phyloP scores from a whole-genome alignment of 1,139 yeast species.

The Pichia sp. region DNA sequence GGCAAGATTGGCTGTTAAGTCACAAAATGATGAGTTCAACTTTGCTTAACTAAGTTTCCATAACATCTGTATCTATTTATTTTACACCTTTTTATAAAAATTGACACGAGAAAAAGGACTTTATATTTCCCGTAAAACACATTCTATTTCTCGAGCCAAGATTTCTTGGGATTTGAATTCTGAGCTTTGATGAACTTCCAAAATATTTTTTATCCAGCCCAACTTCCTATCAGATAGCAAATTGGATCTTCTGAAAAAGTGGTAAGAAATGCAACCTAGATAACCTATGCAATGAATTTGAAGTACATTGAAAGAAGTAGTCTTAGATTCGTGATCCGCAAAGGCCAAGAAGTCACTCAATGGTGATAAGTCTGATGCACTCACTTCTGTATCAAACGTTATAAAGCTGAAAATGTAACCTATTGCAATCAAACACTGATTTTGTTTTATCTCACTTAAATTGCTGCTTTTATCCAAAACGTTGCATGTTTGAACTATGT shows the following conservation, averaged over 20 bases:
- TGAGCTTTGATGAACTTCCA: neutral
- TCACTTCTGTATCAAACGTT: neutral
- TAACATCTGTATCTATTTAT: neutral
- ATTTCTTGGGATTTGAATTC: neutral
- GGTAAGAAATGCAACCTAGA: conserved; percentile 6
- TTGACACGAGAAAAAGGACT: no score
- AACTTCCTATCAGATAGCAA: neutral
- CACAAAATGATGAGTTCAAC: conserved; percentile 73
- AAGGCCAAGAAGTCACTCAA: neutral
- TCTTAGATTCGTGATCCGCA: neutral
- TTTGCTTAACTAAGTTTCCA: conserved; percentile 30
- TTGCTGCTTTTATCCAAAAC: neutral
- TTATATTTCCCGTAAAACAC: neutral
- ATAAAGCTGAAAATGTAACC: conserved; percentile 10
- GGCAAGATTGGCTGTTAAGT: conserved; percentile 67
- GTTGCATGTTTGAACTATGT: neutral
- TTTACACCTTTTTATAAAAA: neutral
- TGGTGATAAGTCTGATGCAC: neutral
- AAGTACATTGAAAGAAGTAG: neutral
- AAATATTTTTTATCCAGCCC: neutral
- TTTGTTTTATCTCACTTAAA: neutral
- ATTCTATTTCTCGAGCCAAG: neutral
- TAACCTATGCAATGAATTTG: conserved; percentile 10
- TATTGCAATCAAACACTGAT: conserved; percentile 9
- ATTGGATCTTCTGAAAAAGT: neutral